A percentile compares a stretch with the other conserved stretches of the same genome.
Conservation (phyloP, 257 asterid genomes). For the Echites panduratus region DNA sequence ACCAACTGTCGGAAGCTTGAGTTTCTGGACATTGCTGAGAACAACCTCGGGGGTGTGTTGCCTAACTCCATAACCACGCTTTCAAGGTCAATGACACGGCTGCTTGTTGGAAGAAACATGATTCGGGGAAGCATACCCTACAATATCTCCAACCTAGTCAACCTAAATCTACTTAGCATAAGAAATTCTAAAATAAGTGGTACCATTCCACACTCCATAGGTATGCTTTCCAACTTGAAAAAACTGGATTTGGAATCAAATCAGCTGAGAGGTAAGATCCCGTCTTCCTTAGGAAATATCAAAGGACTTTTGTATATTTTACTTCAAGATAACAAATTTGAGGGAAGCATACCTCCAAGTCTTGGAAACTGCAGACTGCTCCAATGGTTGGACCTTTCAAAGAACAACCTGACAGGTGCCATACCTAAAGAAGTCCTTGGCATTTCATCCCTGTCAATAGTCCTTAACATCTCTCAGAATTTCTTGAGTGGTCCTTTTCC, state of each 20-base stretch:
- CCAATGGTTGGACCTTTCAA: slow-evolving; percentile 24
- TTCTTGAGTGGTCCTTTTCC: slow-evolving; percentile 37
- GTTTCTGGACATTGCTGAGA: slow-evolving; percentile 25
- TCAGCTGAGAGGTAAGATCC: slow-evolving; percentile 31
- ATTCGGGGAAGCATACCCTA: slow-evolving; percentile 38
- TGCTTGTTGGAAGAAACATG: slow-evolving; percentile 26
- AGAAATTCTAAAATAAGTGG: slow-evolving; percentile 25
- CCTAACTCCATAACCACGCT: slow-evolving; percentile 34
- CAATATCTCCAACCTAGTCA: slow-evolving; percentile 36
- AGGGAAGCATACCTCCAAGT: slow-evolving; percentile 38
- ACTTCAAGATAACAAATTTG: slow-evolving; percentile 35
- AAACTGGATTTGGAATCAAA: slow-evolving; percentile 29
- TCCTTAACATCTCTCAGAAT: slow-evolving; percentile 33
- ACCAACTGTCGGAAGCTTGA: slow-evolving; percentile 36
- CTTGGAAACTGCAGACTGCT: slow-evolving; percentile 32
- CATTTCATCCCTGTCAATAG: slow-evolving; percentile 24
- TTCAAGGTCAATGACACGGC: slow-evolving; percentile 28
- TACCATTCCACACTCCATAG: slow-evolving; percentile 38
- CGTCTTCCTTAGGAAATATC: slow-evolving; percentile 37
- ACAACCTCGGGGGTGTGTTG: slow-evolving; percentile 36
- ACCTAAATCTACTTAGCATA: slow-evolving; percentile 25
- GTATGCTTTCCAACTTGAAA: slow-evolving; percentile 35
- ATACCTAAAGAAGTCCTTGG: slow-evolving; percentile 33
- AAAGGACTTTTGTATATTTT: slow-evolving; percentile 22
- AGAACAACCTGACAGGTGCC: slow-evolving; percentile 36